A percentile compares a stretch with the other conserved stretches of the same genome.
phyloP scores from a whole-genome alignment of 2,329 filamentous ascomycete genomes.

The Leptographium galeiforme region DNA sequence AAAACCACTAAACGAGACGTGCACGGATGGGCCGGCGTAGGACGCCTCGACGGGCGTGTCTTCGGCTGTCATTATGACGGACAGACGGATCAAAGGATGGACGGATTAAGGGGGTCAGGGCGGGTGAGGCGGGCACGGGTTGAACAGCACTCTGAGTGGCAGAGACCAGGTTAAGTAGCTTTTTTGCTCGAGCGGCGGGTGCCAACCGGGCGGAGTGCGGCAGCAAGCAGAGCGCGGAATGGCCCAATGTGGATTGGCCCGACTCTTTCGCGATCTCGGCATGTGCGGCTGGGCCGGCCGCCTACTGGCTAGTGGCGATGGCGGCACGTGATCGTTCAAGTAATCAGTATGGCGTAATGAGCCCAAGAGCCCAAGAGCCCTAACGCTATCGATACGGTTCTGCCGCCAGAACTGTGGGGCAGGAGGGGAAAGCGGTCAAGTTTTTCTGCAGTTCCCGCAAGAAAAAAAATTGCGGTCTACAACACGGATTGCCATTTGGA shows the following conservation, averaged over 20 bases:
- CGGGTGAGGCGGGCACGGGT: not conserved
- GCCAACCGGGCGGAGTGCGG: not conserved
- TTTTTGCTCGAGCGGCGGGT: too few species aligned
- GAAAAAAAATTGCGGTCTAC: not conserved
- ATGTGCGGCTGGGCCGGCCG: not conserved
- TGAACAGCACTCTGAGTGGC: too few species aligned
- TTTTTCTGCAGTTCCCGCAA: conserved; percentile 8
- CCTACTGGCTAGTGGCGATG: not conserved
- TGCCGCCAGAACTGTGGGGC: conserved; percentile 7
- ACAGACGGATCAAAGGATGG: not conserved
- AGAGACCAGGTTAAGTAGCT: too few species aligned
- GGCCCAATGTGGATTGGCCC: conserved; percentile 1
- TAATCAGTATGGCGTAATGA: too few species aligned
- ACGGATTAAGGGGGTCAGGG: not conserved
- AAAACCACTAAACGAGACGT: conserved; percentile 38
- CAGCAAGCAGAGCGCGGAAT: conserved; percentile 5
- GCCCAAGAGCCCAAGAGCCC: not conserved
- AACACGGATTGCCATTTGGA: too few species aligned
- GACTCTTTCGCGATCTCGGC: not conserved
- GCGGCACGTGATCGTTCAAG: too few species aligned
- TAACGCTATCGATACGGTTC: conserved; percentile 11
- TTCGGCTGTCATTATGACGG: not conserved
- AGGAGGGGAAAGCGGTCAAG: conserved; percentile 12
- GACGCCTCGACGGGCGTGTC: conserved; percentile 10
- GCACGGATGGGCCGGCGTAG: conserved; percentile 26